Base-by-base conservation (phyloP, 768 basidiomycete genomes). In the Tubosaeta brunneosetosa region DNA sequence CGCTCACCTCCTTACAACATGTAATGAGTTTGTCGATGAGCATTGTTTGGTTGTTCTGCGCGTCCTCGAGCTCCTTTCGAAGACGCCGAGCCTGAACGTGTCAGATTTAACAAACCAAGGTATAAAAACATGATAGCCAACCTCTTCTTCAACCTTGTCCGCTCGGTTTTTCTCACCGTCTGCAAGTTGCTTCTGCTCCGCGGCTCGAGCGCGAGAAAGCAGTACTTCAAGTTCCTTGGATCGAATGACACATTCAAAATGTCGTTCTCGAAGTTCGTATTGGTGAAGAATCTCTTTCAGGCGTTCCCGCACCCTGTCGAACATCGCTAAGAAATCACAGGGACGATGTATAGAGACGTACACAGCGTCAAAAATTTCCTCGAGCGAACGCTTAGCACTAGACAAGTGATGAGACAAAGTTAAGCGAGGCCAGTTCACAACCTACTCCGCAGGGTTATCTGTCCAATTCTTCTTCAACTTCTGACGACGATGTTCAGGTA, bases 221-320 rank as follows among this genome's bases (percentile, higher is more conserved):
- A 94, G 71, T 14, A 94, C 88, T 65, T 94, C 91, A 22, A 94
- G 79, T 69, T 94, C 91, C 70, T 94, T 94, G 40, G 91, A 93
- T 38, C 91, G 87, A 51, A 94, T 85, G 27, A 94, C 86, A 57
- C 89, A 91, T 72, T 93, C 91, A 61, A 93, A 94, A 74, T 94
- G 91, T 65, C 84, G 85, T 73, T 94, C 91, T 54, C 91, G 86
- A 51, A 92, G 82, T 63, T 94, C 87, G 64, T 94, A 94, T 64
- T 92, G 91, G 25, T 84, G 82, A 41, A 94, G 80, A 33, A 94
- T 81, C 60, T 91, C 88, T 64, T 91, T 93, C 68, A 94, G 76
- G 44, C 91, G 84, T 70, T 90, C 88, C 32, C 88, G 86, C 40
- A 90, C 84, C 53, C 91, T 93, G 58, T 43, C 44, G 13, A 53